Base-by-base conservation (phyloP, 257 asterid species). In the Scutellaria baicalensis region DNA sequence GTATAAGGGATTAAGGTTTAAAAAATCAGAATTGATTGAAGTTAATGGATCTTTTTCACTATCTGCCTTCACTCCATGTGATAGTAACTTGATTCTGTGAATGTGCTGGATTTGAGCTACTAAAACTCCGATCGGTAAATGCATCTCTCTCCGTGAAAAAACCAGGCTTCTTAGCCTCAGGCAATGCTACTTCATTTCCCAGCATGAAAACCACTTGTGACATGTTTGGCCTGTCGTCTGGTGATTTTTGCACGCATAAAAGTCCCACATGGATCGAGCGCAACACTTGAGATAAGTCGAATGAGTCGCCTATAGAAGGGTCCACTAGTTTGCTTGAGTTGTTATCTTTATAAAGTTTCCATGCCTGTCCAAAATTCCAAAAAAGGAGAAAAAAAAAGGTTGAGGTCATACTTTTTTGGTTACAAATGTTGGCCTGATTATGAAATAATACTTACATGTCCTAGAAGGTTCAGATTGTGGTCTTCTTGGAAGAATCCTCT, bases 191-290 rank as follows among this genome's bases (percentile, higher is more conserved):
- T 18, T 70, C 62, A 21, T 70, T 70, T 8, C 68, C 75, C 52
- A 70, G 51, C 75, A 70, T 59, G 27, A 70, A 70, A 18, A 59
- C 68, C 75, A 70, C 68, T 0, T 68, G 36, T 1, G 75, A 70
- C 68, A 70, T 59, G 56, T 38, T 57, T 6, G 74, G 74, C 65
- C 74, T 69, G 12, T 57, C 66, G 6, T 57, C 21, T 0, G 47
- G 59, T 14, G 36, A 27, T 18, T 44, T 69, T 31, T 69, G 74
- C 36, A 57, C 58, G 17, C 74, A 57, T 45, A 70, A 36, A 6
- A 70, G 21, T 6, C 52, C 75, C 27, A 70, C 69, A 2, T 70
- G 68, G 31, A 70, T 60, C 2, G 54, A 35, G 6, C 75, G 52
- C 36, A 70, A n/a, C 5, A 14, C 61, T 70, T 70, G 54, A 1